phyloP scores from a whole-genome alignment of 208 protist species.

The Borovskyia barvae region DNA sequence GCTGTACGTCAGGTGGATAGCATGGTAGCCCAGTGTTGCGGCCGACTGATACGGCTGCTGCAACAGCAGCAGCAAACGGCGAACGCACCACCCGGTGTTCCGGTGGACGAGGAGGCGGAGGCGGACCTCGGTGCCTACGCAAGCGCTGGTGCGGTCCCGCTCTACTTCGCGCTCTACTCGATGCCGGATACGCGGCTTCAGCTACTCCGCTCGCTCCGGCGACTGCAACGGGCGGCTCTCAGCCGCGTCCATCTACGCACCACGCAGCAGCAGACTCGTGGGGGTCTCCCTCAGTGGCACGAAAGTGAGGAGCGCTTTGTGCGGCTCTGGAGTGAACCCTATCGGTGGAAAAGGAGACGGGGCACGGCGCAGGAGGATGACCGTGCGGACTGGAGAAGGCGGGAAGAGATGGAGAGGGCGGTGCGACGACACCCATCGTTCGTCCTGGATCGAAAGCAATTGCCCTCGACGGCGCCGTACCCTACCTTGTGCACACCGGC shows the following conservation, averaged over 20 bases:
- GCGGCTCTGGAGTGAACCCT: conserved; percentile 19
- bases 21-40: conserved; percentile 55
- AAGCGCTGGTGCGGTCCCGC: too few species aligned
- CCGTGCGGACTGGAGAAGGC: neutral
- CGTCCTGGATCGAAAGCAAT: neutral
- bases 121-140: conserved; percentile 35
- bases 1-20: conserved; percentile 62
- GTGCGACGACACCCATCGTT: conserved; percentile 24
- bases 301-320: conserved; percentile 16
- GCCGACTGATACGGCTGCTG: conserved; percentile 45
- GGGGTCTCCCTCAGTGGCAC: conserved; percentile 38
- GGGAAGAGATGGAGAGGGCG: neutral
- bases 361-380: neutral
- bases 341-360: neutral
- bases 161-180: too few species aligned
- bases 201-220: conserved; percentile 44
- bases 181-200: conserved; percentile 21
- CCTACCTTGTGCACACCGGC: neutral
- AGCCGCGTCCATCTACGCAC: conserved; percentile 33
- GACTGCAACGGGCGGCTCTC: conserved; percentile 46
- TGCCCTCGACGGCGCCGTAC: conserved; percentile 4
- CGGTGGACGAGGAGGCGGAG: conserved; percentile 1
- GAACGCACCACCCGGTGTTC: neutral
- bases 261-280: neutral
- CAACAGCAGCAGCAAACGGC: neutral